Evolutionary conservation across 306 rosid species (phyloP), one percentile per base, ranked within the genome.

Genomic region (Mimosa pudica): DNA sequence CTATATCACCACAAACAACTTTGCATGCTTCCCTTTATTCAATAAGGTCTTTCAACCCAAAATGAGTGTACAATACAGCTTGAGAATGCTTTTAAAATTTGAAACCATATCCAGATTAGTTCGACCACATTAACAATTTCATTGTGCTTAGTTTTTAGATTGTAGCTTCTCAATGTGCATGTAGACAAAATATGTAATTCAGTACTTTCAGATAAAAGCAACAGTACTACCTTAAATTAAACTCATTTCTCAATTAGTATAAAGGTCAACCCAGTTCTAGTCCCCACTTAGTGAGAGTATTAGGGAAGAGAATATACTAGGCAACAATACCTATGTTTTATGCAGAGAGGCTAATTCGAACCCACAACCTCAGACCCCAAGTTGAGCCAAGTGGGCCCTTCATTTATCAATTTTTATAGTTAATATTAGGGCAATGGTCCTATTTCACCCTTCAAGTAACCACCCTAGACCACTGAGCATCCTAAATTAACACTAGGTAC

Each of bases 21-120:
- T 68, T 17, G 51, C 72, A n/a, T 17, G 33, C 73, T 44, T 42
- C 74, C 33, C 10, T 5, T 24, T 47, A 5, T 70, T 10, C 74
- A 20, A 46, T 46, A 18, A 46, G 48, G 30, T 71, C 30, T 71
- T 48, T 71, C 44, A 47, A 71, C 30, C 75, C 62, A 71, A 46
- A 24, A 48, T 30, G 38, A 1, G n/a, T 13, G 61, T 32, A 32
- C 60, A 14, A 48, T 49, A 2, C 47, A 48, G 14, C 75, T 2
- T 52, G 47, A 72, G 47, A 52, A 52, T 16, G 64, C 41, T 16
- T 33, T 16, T 8, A 47, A 8, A 48, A 41, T 33, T 16, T 3
- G 17, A 33, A 51, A 13, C 55, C 30, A 17, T 17, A 17, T 6
- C 61, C 61, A 51, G 33, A 35, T 52, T 33, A 32, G 47, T 33